These are phyloP conservation scores for Beauveria brongniartii DNA, from an alignment of 2,329 filamentous ascomycete genomes.

Conservation along the genomic window DNA sequence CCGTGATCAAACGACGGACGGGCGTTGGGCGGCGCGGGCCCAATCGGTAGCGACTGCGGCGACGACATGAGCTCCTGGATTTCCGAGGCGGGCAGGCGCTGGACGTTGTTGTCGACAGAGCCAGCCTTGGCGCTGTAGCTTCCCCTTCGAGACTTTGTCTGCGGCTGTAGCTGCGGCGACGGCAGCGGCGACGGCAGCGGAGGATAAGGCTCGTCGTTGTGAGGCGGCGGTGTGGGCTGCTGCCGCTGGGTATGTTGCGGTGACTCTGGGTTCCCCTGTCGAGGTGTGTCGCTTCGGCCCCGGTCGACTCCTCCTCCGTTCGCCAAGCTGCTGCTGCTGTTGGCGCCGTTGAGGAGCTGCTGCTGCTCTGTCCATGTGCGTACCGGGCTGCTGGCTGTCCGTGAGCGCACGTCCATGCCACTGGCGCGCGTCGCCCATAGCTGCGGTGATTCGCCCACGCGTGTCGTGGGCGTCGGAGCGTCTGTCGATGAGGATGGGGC, in stretches of 20 bases:
- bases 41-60: slow-evolving; percentile 51
- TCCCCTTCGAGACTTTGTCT: slow-evolving; percentile 17
- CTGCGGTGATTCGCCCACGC: background rate
- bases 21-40: slow-evolving; percentile 27
- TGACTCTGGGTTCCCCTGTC: background rate
- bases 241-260: background rate
- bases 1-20: slow-evolving; percentile 33
- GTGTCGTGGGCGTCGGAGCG: background rate
- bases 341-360: background rate
- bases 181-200: background rate
- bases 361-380: slow-evolving; percentile 7
- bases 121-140: slow-evolving; percentile 23
- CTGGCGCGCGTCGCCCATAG: background rate
- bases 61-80: slow-evolving; percentile 50
- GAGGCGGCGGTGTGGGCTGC: slow-evolving; percentile 2
- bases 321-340: background rate
- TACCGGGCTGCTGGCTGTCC: slow-evolving; percentile 8
- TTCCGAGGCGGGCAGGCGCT: slow-evolving; percentile 48
- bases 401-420: background rate
- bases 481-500: background rate
- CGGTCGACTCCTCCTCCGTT: background rate
- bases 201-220: background rate
- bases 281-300: background rate
- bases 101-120: slow-evolving; percentile 38
- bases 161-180: slow-evolving; percentile 5